phyloP scores from a whole-genome alignment of 176 grass and related monocot genomes.

The Aegilops umbellulata region DNA sequence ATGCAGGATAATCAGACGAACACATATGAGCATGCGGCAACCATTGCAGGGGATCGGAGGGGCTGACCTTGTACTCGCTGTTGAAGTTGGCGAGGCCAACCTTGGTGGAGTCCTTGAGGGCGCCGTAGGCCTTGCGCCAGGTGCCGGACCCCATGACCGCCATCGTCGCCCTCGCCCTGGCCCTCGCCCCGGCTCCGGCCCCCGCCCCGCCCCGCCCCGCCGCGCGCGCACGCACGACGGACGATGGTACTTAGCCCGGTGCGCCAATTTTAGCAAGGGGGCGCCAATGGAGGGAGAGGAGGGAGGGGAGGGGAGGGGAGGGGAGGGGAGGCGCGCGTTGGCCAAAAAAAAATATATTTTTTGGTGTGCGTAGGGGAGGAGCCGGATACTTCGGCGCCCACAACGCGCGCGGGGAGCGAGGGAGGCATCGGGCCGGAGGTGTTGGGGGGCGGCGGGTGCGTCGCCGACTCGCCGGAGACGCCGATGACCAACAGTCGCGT shows the following conservation, averaged over 20 bases:
- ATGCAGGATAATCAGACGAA: too few relatives aligned
- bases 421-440: background rate
- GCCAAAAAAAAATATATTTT: background rate
- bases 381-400: slow-evolving; percentile 9
- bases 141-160: slow-evolving; percentile 48
- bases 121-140: slow-evolving; percentile 97
- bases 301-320: background rate
- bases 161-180: slow-evolving; percentile 21
- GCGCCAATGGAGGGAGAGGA: slow-evolving; percentile 1
- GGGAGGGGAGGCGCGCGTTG: background rate
- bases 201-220: background rate
- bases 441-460: background rate
- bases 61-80: slow-evolving; percentile 86
- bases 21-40: too few relatives aligned
- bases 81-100: slow-evolving; percentile 98
- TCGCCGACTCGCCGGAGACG: background rate
- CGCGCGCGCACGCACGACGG: background rate
- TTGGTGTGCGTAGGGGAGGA: background rate
- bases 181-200: background rate
- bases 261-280: slow-evolving; percentile 32
- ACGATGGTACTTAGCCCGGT: background rate
- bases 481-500: background rate
- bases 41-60: too few relatives aligned
- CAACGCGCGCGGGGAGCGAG: background rate
- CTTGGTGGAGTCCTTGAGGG: slow-evolving; percentile 97